A percentile compares a stretch with the other conserved stretches of the same genome.
Conservation (phyloP, 163 green algal genomes). For the Trebouxiophyceae sp. region DNA sequence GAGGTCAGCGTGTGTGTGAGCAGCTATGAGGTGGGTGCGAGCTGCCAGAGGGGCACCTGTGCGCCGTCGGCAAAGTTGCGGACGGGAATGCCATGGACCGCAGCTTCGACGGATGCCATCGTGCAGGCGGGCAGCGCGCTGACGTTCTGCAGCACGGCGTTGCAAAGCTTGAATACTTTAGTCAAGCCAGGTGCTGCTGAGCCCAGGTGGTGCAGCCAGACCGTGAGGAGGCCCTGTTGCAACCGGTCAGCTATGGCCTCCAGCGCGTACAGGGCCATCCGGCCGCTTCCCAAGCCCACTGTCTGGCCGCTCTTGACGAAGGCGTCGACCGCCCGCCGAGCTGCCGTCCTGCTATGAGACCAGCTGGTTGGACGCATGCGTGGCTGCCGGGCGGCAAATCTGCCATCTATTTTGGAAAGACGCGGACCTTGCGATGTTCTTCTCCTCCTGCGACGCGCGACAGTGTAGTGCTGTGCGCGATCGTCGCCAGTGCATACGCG, state of each 20-base stretch:
- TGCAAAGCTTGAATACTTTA: not conserved
- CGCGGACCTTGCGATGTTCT: too few species aligned
- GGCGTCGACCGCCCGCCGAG: not conserved
- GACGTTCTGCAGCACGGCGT: not conserved
- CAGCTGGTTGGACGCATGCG: too few species aligned
- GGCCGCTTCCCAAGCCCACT: not conserved
- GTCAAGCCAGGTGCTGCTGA: too few species aligned
- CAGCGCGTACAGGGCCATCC: not conserved
- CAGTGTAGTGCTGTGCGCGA: too few species aligned
- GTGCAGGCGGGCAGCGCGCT: not conserved
- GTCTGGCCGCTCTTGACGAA: not conserved
- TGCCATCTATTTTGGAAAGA: too few species aligned
- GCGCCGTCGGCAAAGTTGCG: not conserved
- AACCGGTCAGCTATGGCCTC: not conserved
- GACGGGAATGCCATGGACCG: not conserved
- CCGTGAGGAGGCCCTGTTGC: not conserved
- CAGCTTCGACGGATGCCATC: not conserved
- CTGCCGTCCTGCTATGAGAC: not conserved
- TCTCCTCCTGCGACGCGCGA: too few species aligned
- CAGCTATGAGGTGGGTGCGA: too few species aligned
- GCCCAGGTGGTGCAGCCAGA: too few species aligned
- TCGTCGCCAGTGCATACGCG: too few species aligned
- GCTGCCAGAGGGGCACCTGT: too few species aligned
- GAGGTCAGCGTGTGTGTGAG: too few species aligned
- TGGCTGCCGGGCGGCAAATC: too few species aligned